Evolutionary conservation across 345 rosid genomes (phyloP).

Genomic region (Fremontodendron californicum): DNA sequence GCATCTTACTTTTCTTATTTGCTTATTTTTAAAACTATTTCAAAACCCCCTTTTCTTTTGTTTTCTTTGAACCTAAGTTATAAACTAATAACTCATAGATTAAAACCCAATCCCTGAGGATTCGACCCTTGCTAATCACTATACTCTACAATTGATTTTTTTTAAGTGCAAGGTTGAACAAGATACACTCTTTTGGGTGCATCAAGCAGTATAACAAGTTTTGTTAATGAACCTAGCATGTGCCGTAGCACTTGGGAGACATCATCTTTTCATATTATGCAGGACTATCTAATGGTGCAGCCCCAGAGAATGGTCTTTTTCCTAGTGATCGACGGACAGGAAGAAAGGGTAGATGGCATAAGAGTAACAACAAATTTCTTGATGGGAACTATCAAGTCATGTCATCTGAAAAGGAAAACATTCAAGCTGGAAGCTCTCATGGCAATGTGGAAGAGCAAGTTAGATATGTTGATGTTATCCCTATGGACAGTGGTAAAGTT

Average conservation of each 20-base stretch:
- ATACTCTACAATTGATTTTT: too few relatives aligned
- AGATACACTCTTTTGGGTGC: too few relatives aligned
- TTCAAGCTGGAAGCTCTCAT: conserved; percentile 32
- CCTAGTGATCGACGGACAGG: conserved; percentile 50
- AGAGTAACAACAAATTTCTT: conserved; percentile 45
- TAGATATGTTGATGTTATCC: conserved; percentile 27
- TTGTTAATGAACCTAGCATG: conserved; percentile 7
- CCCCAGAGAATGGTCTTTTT: conserved; percentile 41
- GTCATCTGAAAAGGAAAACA: conserved; percentile 48
- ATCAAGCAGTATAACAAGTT: conserved; percentile 16
- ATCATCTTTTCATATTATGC: conserved; percentile 22
- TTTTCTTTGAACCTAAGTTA: too few relatives aligned
- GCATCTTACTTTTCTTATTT: too few relatives aligned
- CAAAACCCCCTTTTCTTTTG: too few relatives aligned
- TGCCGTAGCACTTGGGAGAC: conserved; percentile 1
- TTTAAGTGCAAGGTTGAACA: too few relatives aligned
- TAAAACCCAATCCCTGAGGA: too few relatives aligned
- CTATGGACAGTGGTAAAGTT: conserved; percentile 36
- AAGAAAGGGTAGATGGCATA: conserved; percentile 77
- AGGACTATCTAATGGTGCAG: conserved; percentile 40
- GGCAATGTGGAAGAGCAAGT: conserved; percentile 17
- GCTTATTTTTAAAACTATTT: too few relatives aligned
- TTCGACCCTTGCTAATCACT: too few relatives aligned
- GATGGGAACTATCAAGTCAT: conserved; percentile 43
- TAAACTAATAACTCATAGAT: too few relatives aligned